These are phyloP conservation scores for Clathrospora elynae DNA, from an alignment of 2,329 filamentous ascomycete species.

Conservation along the genomic window DNA sequence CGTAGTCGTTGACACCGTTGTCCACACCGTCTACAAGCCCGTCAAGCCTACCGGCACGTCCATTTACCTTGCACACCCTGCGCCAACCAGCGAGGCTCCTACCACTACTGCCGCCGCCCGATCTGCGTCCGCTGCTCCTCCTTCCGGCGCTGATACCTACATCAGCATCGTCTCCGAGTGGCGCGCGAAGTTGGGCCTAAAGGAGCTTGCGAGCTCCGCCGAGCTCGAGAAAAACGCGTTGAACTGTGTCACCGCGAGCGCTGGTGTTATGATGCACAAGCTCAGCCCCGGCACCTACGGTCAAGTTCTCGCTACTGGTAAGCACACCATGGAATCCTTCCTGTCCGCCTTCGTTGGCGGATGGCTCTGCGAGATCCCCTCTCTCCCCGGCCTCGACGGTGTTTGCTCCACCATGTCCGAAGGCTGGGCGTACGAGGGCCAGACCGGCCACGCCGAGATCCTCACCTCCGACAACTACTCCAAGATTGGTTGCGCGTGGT, in stretches of 20 bases:
- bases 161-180: conserved; percentile 35
- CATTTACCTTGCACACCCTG: conserved; percentile 2
- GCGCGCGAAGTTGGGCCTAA: conserved; percentile 37
- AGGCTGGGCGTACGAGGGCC: conserved; percentile 39
- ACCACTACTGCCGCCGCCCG: conserved; percentile 12
- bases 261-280: conserved; percentile 42
- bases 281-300: conserved; percentile 37
- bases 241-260: conserved; percentile 29
- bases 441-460: conserved; percentile 43
- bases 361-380: conserved; percentile 45
- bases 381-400: conserved; percentile 31
- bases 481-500: conserved; percentile 38
- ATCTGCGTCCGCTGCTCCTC: conserved; percentile 14
- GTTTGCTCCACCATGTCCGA: conserved; percentile 29
- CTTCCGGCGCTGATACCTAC: conserved; percentile 28
- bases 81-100: conserved; percentile 12
- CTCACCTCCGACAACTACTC: conserved; percentile 31
- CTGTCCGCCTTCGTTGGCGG: conserved; percentile 41
- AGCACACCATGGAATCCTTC: conserved; percentile 25
- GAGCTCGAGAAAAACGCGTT: conserved; percentile 36
- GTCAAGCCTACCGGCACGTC: conserved; percentile 2
- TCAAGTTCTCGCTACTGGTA: conserved; percentile 39
- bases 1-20: conserved; percentile 35
- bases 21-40: conserved; percentile 31
- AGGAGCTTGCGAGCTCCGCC: conserved; percentile 19